A percentile compares a stretch with the other conserved stretches of the same genome.
Conservation (phyloP, 2,329 filamentous ascomycete genomes). For the Talaromyces sp. region DNA sequence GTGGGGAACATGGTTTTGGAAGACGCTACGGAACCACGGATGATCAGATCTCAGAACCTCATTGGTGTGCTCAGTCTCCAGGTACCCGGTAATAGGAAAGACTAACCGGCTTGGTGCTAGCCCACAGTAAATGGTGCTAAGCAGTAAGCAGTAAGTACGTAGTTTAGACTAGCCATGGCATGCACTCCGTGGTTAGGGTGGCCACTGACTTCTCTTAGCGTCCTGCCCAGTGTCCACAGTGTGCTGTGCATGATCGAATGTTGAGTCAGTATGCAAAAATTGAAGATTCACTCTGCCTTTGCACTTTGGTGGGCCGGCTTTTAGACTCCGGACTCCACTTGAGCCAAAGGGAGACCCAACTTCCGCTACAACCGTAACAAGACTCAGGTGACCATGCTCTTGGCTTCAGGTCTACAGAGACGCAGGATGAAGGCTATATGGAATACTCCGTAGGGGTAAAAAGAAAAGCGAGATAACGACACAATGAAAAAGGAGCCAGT, state of each 20-base stretch:
- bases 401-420: background rate
- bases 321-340: slow-evolving; percentile 4
- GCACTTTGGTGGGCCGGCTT: background rate
- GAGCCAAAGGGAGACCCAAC: background rate
- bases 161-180: background rate
- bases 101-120: background rate
- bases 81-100: slow-evolving; percentile 1
- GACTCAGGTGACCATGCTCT: background rate
- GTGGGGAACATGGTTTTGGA: slow-evolving; percentile 1
- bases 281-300: background rate
- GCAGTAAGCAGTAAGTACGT: background rate
- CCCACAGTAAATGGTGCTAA: background rate
- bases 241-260: background rate
- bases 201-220: background rate
- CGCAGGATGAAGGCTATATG: background rate
- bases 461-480: background rate
- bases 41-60: background rate
- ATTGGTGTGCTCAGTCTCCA: slow-evolving; percentile 1
- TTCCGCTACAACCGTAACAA: background rate
- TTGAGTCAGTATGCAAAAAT: background rate
- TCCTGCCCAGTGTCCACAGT: background rate
- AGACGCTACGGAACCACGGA: background rate
- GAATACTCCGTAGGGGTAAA: too few relatives aligned
- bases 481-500: background rate
- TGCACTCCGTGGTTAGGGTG: slow-evolving; percentile 2